Evolutionary conservation across 345 rosid species (phyloP), one percentile per base, ranked within the genome.

Genomic region (Anastatica hierochuntica): DNA sequence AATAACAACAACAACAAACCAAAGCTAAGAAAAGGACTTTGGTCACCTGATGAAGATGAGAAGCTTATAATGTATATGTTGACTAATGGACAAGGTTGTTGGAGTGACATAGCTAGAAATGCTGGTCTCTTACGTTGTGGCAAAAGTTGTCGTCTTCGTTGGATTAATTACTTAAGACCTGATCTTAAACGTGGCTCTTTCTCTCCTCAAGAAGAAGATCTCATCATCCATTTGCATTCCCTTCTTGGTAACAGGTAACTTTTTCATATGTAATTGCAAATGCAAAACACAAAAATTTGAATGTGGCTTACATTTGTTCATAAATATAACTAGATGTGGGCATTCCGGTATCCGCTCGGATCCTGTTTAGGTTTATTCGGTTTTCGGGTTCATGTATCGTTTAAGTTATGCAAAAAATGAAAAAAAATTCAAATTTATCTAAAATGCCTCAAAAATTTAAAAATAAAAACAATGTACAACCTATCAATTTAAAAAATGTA

Each of bases 41-140:
- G 95, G 95, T 81, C 94, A 1, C 94, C 94, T 3, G 94, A 84
- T 34, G 94, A 84, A 70, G 94, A 84, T 14, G 88, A 79, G 69
- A 84, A 77, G 63, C 77, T 84, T 17, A 76, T 82, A 36, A 77
- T 72, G 38, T 84, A 82, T 50, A 84, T 82, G 89, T 15, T 82
- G 14, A 73, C 74, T 27, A 82, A 68, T 52, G 94, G 94, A 12
- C 89, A 85, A 58, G 89, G 94, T 10, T 82, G 94, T 40, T 85
- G 94, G 94, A 85, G 82, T 64, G 87, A 85, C 49, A 76, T 85
- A 45, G 89, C 89, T 8, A 66, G 77, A 36, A 82, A 81, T 73
- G 86, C 94, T 12, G 89, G 89, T 37, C 72, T 84, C 31, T 78
- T 48, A 38, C 67, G 94, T 11, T 84, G 94, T 23, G 88, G 94